These are phyloP conservation scores for Bacterosira constricta DNA, from an alignment of 108 stramenopile species.

Conservation along the genomic window DNA sequence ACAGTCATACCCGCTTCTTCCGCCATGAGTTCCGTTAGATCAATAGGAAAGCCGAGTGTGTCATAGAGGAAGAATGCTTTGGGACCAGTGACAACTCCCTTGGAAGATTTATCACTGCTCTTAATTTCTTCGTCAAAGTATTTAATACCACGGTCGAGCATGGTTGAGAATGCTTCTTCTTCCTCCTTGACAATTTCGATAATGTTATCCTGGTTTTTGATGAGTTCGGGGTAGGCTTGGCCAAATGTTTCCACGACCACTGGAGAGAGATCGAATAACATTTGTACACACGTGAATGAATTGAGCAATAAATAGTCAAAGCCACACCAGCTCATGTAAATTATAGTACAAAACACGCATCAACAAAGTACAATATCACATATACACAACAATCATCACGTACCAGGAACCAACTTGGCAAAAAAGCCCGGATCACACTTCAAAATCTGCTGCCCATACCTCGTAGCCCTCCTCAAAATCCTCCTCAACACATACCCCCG, in stretches of 20 bases:
- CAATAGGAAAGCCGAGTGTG: slow-evolving; percentile 97
- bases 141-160: slow-evolving; percentile 94
- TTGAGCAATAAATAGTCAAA: too few relatives aligned
- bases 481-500: slow-evolving; percentile 96
- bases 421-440: slow-evolving; percentile 94
- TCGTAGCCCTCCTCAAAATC: slow-evolving; percentile 93
- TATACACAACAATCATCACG: not conserved
- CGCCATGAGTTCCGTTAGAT: slow-evolving; percentile 98
- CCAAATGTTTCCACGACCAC: slow-evolving; percentile 92
- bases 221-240: slow-evolving; percentile 93
- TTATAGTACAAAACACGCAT: too few relatives aligned
- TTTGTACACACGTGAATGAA: too few relatives aligned
- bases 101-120: slow-evolving; percentile 23
- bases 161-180: slow-evolving; percentile 88
- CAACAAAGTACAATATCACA: too few relatives aligned
- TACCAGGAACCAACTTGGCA: slow-evolving; percentile 80
- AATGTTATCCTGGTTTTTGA: slow-evolving; percentile 75
- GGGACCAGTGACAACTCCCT: slow-evolving; percentile 70
- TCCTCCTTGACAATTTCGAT: slow-evolving; percentile 91
- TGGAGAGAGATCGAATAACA: slow-evolving; percentile 10
- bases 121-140: slow-evolving; percentile 85
- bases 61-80: slow-evolving; percentile 96
- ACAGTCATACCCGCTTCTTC: slow-evolving; percentile 92
- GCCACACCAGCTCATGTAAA: too few relatives aligned
- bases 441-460: slow-evolving; percentile 97